Evolutionary conservation across 2,329 filamentous ascomycete genomes (phyloP).

Genomic region (Pestalotiopsis fici): DNA sequence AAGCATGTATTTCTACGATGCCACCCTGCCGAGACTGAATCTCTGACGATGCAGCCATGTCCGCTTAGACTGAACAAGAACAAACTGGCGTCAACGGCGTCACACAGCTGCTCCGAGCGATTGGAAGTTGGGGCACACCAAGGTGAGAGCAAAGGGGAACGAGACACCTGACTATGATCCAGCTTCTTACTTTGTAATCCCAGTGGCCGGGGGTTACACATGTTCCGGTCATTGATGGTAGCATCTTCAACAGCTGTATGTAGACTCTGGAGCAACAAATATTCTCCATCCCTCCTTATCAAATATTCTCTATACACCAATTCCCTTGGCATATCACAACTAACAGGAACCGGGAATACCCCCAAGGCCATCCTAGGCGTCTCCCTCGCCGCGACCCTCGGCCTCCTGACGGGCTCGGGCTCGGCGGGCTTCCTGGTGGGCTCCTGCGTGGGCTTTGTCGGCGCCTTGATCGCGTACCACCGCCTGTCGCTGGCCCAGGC

Average conservation of each 20-base stretch:
- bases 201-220: not conserved
- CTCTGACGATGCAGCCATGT: not conserved
- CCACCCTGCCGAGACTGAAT: not conserved
- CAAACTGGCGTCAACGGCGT: not conserved
- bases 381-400: not conserved
- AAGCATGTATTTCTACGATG: not conserved
- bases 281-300: not conserved
- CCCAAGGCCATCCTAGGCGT: not conserved
- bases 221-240: not conserved
- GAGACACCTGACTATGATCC: not conserved
- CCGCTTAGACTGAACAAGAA: not conserved
- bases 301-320: too few relatives aligned
- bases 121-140: not conserved
- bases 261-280: not conserved
- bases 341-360: not conserved
- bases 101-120: not conserved
- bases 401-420: not conserved
- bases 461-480: not conserved
- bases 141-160: not conserved
- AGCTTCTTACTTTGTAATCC: not conserved
- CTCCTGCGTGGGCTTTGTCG: slow-evolving; percentile 5
- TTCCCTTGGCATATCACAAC: too few relatives aligned
- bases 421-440: not conserved
- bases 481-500: not conserved
- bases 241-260: not conserved